Evolutionary conservation across 306 rosid genomes (phyloP).

Genomic region (Sechiopsis laciniata): DNA sequence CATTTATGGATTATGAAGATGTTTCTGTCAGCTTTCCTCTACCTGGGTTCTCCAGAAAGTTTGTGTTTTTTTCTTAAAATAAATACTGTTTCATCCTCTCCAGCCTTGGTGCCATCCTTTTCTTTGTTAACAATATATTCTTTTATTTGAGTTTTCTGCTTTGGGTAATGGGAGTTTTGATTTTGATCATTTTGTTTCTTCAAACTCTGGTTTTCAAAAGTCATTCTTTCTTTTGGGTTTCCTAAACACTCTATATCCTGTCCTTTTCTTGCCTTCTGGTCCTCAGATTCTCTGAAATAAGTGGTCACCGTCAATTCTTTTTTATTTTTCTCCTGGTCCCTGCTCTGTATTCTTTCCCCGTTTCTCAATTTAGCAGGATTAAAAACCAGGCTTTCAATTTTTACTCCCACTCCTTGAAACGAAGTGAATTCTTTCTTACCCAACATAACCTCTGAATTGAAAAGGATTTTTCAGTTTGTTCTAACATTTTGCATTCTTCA

Average conservation of each 20-base stretch:
- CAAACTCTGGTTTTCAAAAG: neutral
- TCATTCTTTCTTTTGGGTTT: conserved; percentile 16
- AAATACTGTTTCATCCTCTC: conserved; percentile 16
- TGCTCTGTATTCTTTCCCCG: neutral
- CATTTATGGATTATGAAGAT: conserved; percentile 17
- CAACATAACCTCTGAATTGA: conserved; percentile 10
- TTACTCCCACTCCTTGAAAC: no score
- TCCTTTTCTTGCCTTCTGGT: conserved; percentile 16
- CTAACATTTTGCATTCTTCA: conserved; percentile 10
- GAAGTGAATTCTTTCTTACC: conserved; percentile 3
- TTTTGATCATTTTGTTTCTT: neutral
- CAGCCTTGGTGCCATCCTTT: neutral
- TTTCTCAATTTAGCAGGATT: neutral
- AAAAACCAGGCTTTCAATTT: neutral
- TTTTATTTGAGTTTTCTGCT: conserved; percentile 13
- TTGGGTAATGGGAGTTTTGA: neutral
- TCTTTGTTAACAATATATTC: conserved; percentile 14
- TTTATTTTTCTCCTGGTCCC: neutral
- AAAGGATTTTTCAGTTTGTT: neutral
- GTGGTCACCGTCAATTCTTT: neutral
- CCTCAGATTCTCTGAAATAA: conserved; percentile 13
- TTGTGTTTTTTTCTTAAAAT: conserved; percentile 14
- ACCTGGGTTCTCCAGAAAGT: conserved; percentile 28
- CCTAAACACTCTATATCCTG: neutral
- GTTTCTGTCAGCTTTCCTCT: conserved; percentile 24